Evolutionary conservation across 1,139 yeast genomes (phyloP).

Genomic region (Hyphopichia wangnamkhiaoensis): DNA sequence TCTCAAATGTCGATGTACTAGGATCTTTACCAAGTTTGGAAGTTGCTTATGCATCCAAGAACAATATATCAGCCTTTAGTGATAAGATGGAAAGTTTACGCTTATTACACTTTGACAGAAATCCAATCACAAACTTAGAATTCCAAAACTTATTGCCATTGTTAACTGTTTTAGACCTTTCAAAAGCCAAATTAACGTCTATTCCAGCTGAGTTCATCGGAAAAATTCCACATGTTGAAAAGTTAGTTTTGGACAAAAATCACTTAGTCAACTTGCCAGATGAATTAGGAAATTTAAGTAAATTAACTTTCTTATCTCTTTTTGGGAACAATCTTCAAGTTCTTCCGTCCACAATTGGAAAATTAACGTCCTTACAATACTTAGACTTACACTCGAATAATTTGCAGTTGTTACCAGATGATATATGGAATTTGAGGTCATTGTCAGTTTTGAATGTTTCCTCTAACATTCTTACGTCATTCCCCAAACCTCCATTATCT

Average conservation of each 20-base stretch:
- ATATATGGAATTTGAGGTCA: conserved; percentile 64
- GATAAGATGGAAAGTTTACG: conserved; percentile 62
- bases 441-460: conserved; percentile 70
- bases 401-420: conserved; percentile 67
- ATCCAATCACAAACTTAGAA: conserved; percentile 76
- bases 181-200: conserved; percentile 79
- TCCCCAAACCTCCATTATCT: conserved; percentile 58
- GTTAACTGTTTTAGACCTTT: conserved; percentile 72
- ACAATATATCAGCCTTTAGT: conserved; percentile 70
- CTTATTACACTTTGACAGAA: conserved; percentile 54
- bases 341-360: conserved; percentile 70
- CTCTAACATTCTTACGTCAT: conserved; percentile 69
- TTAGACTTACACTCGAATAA: conserved; percentile 88
- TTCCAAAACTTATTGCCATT: conserved; percentile 58
- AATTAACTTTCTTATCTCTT: conserved; percentile 65
- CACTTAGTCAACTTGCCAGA: conserved; percentile 78
- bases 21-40: conserved; percentile 68
- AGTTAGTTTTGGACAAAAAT: conserved; percentile 75
- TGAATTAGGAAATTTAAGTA: conserved; percentile 60
- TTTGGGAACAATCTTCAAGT: conserved; percentile 73
- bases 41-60: conserved; percentile 74
- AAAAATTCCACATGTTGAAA: conserved; percentile 68
- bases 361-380: conserved; percentile 58
- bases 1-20: conserved; percentile 64
- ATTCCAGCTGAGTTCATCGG: conserved; percentile 66